These are phyloP conservation scores for Claviceps cyperi DNA, from an alignment of 2,329 filamentous ascomycete genomes.

Conservation along the genomic window DNA sequence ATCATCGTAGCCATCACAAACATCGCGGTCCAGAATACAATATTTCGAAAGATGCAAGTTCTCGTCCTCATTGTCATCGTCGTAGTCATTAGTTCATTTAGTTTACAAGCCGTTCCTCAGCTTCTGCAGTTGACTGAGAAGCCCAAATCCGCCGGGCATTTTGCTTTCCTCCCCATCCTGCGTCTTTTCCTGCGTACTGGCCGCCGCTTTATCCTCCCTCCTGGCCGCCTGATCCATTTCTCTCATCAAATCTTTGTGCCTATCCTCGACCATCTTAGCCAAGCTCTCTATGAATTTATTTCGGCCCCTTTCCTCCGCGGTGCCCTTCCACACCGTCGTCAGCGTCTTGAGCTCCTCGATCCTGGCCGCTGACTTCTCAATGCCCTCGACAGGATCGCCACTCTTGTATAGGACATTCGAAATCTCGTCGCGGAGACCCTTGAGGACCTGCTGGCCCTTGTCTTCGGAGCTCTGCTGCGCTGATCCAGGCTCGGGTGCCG, in stretches of 20 bases:
- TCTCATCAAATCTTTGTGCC: conserved; percentile 36
- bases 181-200: conserved; percentile 15
- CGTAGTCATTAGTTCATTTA: background rate
- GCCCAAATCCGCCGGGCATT: conserved; percentile 37
- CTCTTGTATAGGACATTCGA: conserved; percentile 44
- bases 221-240: conserved; percentile 32
- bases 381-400: conserved; percentile 46
- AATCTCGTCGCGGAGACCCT: conserved; percentile 58
- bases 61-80: background rate
- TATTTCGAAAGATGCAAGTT: background rate
- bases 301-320: conserved; percentile 80
- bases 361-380: conserved; percentile 58
- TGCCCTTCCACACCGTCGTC: conserved; percentile 82
- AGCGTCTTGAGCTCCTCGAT: conserved; percentile 68
- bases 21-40: no score
- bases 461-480: conserved; percentile 59
- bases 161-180: conserved; percentile 24
- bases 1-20: no score
- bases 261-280: conserved; percentile 70
- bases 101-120: conserved; percentile 37
- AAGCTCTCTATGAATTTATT: conserved; percentile 68
- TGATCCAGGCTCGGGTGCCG: conserved; percentile 60
- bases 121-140: conserved; percentile 50
- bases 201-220: conserved; percentile 18
- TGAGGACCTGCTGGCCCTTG: conserved; percentile 71